A percentile compares a stretch with the other conserved stretches of the same genome.
These are phyloP conservation scores for Hemileccinum rubropunctum DNA, from an alignment of 768 basidiomycete genomes.

Conservation along the genomic window DNA sequence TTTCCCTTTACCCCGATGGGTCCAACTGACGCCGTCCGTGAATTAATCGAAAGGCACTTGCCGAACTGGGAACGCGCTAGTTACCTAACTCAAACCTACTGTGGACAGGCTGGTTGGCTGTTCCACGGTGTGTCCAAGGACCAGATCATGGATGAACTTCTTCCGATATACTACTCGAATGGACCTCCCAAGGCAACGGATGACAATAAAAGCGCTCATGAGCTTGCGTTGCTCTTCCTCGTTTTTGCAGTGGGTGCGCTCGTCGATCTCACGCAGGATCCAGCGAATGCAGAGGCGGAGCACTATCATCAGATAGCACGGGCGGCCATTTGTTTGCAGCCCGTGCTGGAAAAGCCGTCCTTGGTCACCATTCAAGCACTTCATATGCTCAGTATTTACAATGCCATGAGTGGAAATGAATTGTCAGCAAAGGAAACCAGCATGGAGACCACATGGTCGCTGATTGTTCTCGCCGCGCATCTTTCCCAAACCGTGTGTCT, in stretches of 20 bases:
- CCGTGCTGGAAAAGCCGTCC: slow-evolving; percentile 69
- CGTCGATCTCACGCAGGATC: slow-evolving; percentile 32
- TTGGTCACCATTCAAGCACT: slow-evolving; percentile 68
- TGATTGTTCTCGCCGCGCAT: slow-evolving; percentile 64
- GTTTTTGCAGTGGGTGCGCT: slow-evolving; percentile 55
- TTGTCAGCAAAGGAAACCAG: slow-evolving; percentile 54
- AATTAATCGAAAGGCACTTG: slow-evolving; percentile 51
- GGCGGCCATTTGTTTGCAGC: slow-evolving; percentile 63
- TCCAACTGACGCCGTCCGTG: slow-evolving; percentile 42
- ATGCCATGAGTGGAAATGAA: slow-evolving; percentile 66
- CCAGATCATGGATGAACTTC: slow-evolving; percentile 44
- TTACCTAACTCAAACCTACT: slow-evolving; percentile 43
- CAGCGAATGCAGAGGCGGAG: slow-evolving; percentile 44
- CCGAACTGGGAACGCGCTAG: slow-evolving; percentile 51
- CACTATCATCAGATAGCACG: slow-evolving; percentile 65
- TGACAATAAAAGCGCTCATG: slow-evolving; percentile 45
- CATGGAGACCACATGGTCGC: slow-evolving; percentile 71
- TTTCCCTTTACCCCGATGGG: slow-evolving; percentile 68
- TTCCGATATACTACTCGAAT: slow-evolving; percentile 40
- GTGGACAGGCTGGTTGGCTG: slow-evolving; percentile 49
- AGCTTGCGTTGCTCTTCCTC: slow-evolving; percentile 47
- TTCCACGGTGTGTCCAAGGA: slow-evolving; percentile 46
- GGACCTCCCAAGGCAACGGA: slow-evolving; percentile 22
- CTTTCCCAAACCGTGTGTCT: slow-evolving; percentile 59
- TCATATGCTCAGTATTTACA: slow-evolving; percentile 67